Evolutionary conservation across 1,284 basidiomycete genomes (phyloP).

Genomic region (Neotropicomus parvogracilis): DNA sequence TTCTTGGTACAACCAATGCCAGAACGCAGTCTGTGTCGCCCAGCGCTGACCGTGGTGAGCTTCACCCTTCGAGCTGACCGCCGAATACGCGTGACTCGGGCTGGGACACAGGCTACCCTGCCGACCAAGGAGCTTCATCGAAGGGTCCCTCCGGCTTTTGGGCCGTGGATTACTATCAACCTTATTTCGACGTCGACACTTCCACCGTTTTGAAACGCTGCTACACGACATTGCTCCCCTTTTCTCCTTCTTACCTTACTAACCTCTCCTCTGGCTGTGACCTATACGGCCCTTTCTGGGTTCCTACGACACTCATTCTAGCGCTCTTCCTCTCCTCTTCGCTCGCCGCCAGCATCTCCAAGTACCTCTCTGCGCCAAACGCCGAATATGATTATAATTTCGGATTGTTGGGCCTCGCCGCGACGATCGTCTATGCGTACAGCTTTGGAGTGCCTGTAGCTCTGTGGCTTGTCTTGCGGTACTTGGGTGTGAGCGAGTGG

Average conservation of each 20-base stretch:
- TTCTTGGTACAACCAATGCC: constrained; percentile 39
- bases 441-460: constrained; percentile 75
- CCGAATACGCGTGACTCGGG: neutral
- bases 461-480: constrained; percentile 78
- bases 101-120: constrained; percentile 44
- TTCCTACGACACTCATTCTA: constrained; percentile 88
- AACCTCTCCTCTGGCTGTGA: constrained; percentile 63
- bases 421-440: constrained; percentile 82
- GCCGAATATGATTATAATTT: constrained; percentile 77
- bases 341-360: constrained; percentile 77
- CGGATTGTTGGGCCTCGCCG: constrained; percentile 75
- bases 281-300: constrained; percentile 93
- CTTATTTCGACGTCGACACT: constrained; percentile 80
- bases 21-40: constrained; percentile 24
- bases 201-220: constrained; percentile 68
- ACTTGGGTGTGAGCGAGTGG: constrained; percentile 84
- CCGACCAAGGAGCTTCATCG: constrained; percentile 42
- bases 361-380: constrained; percentile 67
- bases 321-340: constrained; percentile 89
- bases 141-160: constrained; percentile 58
- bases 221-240: constrained; percentile 68
- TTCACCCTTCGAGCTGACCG: neutral
- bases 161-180: constrained; percentile 76
- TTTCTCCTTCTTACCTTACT: constrained; percentile 53
- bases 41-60: constrained; percentile 50